Base-by-base conservation (phyloP, 2,329 filamentous ascomycete species). In the Blastomyces percursus region DNA sequence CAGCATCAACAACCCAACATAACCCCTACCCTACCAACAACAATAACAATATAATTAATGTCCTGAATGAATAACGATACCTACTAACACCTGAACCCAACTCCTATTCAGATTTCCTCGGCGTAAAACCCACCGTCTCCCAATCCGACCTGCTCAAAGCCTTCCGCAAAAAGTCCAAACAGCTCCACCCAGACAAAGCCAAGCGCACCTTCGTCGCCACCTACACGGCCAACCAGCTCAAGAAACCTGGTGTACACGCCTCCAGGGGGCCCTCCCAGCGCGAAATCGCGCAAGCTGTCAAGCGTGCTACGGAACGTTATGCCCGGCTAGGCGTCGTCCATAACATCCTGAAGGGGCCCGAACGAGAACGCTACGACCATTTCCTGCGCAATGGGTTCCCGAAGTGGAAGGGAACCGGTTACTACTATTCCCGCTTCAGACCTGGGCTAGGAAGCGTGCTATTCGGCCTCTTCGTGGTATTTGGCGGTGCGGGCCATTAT, bases 351-450 rank as follows among this genome's bases (percentile, higher is more conserved):
- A 86, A 89, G 69, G 91, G 93, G 1, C 80, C 88, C 2, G 84
- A 84, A 61, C 85, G 94, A 66, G 89, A 90, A 69, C 88, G 94
- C 66, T 99, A 99, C 77, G 93, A 99, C 74, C 88, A 96, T 76
- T 99, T 97, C 79, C 78, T 97, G 64, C 79, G 80, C 74, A 91
- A 97, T 76, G 94, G 94, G 65, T 99, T 99, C 79, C 94, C 94
- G 40, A 85, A 85, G 62, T 99, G 94, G 94, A 92, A 93, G 79
- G 94, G 94, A 63, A 96, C 93, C 54, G 93, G 94, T 66, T 99
- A 99, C 83, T 99, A 97, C 82, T 99, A 99, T 80, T 86, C 86
- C 70, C 87, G 94, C 63, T 96, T 93, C 82, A 85, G 94, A 24
- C 94, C 94, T 1, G 94, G 94, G 9, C 80, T 97, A 54, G 91